phyloP scores from a whole-genome alignment of 805 yeast species.

The Schizosaccharomyces octosporus region DNA sequence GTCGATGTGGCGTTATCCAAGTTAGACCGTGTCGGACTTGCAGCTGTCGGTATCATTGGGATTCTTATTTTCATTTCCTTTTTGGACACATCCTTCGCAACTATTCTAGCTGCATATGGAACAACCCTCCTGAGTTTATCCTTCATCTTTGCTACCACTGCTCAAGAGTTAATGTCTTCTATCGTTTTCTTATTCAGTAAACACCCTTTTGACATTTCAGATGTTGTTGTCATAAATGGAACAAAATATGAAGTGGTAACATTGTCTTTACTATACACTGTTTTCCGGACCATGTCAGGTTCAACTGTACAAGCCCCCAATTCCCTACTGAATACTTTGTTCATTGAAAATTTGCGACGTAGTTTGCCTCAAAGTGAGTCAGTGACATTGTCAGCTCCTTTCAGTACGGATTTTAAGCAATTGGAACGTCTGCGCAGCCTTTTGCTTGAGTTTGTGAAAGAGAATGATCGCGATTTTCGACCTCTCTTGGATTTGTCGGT shows the following conservation, averaged over 20 bases:
- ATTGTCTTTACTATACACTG: constrained; percentile 16
- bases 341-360: constrained; percentile 17
- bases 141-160: constrained; percentile 16
- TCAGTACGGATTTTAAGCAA: constrained; percentile 14
- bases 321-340: constrained; percentile 15
- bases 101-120: constrained; percentile 19
- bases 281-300: constrained; percentile 13
- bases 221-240: constrained; percentile 14
- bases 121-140: constrained; percentile 18
- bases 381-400: constrained; percentile 9
- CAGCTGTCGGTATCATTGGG: constrained; percentile 14
- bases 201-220: constrained; percentile 21
- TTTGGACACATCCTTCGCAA: constrained; percentile 17
- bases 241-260: constrained; percentile 12
- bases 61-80: constrained; percentile 18
- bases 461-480: constrained; percentile 15
- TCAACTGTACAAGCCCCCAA: constrained; percentile 16
- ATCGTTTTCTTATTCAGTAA: constrained; percentile 19
- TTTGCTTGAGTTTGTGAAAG: constrained; percentile 12
- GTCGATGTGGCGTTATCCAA: constrained; percentile 18
- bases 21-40: constrained; percentile 16
- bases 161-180: constrained; percentile 17
- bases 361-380: constrained; percentile 10
- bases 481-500: background rate
- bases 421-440: constrained; percentile 13